Evolutionary conservation across 257 asterid genomes (phyloP), one percentile per base, ranked within the genome.

Genomic region (Primulina eburnea): DNA sequence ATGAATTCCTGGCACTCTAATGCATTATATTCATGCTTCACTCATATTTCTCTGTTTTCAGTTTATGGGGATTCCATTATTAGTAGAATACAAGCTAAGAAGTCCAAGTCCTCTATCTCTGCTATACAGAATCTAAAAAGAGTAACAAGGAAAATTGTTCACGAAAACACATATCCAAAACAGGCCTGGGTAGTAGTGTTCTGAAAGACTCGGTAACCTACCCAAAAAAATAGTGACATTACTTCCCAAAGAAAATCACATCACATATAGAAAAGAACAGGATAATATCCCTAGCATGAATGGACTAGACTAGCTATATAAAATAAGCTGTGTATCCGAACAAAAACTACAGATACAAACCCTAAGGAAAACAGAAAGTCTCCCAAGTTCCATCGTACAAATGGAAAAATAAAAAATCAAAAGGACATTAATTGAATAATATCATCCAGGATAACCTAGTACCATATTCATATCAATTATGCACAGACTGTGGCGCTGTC

Each of bases 11-110:
- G 47, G 17, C 43, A 70, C n/a, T 16, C 34, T 64, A 65, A 62
- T 53, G 73, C 73, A 62, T 53, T 57, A 34, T 26, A 61, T 61
- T 16, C 59, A 33, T 5, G 78, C 69, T 40, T 67, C 68, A 50
- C 16, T 62, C 29, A 43, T 38, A 50, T 34, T 28, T 18, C 17
- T 16, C 20, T 7, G 20, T 18, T 62, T 43, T 65, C 24, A 38
- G 17, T 52, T 35, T 43, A 9, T 65, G 4, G 3, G 43, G 47
- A 38, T 12, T 52, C 63, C 57, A 50, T 21, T 35, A 17, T 24
- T 37, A 47, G 56, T 14, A 67, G 24, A 65, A 50, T 14, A 59
- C 56, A 67, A 53, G n/a, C 26, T 14, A 28, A 26, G 4, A 7
- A 28, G 26, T 12, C 16, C 50, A 7, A 6, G 35, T 62, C 29